phyloP scores from a whole-genome alignment of 148 eudicot genomes.

The Simmondsia chinensis region DNA sequence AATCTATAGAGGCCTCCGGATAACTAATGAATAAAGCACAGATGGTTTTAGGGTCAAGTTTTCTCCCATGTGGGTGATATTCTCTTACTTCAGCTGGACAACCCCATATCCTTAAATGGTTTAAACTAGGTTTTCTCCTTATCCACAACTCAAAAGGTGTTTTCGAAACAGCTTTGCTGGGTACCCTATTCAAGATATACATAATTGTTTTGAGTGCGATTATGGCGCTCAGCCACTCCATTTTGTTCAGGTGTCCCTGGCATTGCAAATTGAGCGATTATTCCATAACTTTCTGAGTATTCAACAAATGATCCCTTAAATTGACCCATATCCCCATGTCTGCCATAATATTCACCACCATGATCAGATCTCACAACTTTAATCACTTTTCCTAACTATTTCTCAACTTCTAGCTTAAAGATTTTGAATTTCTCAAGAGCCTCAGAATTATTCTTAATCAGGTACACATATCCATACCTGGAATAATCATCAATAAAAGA shows the following conservation, averaged over 20 bases:
- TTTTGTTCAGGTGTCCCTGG: neutral
- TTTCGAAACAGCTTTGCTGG: slow-evolving; percentile 1
- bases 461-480: slow-evolving; percentile 5
- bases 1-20: slow-evolving; percentile 1
- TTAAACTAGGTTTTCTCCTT: slow-evolving; percentile 5
- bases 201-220: neutral
- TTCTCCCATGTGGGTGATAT: neutral
- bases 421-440: slow-evolving; percentile 8
- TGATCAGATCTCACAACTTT: slow-evolving; percentile 10
- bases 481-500: slow-evolving; percentile 2
- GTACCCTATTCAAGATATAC: slow-evolving; percentile 1
- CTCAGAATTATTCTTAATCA: slow-evolving; percentile 2
- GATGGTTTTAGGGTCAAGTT: slow-evolving; percentile 1
- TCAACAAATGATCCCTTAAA: neutral
- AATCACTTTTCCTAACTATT: slow-evolving; percentile 2
- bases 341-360: slow-evolving; percentile 7
- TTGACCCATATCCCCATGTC: too few relatives aligned
- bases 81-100: slow-evolving; percentile 3
- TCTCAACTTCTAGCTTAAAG: slow-evolving; percentile 2
- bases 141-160: slow-evolving; percentile 7
- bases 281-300: neutral
- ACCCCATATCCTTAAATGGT: slow-evolving; percentile 4
- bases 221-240: slow-evolving; percentile 2
- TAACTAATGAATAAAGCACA: slow-evolving; percentile 1
- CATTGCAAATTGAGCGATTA: slow-evolving; percentile 2